Evolutionary conservation across 2,329 filamentous ascomycete species (phyloP), one percentile per base, ranked within the genome.

Genomic region (Talaromyces islandicus): DNA sequence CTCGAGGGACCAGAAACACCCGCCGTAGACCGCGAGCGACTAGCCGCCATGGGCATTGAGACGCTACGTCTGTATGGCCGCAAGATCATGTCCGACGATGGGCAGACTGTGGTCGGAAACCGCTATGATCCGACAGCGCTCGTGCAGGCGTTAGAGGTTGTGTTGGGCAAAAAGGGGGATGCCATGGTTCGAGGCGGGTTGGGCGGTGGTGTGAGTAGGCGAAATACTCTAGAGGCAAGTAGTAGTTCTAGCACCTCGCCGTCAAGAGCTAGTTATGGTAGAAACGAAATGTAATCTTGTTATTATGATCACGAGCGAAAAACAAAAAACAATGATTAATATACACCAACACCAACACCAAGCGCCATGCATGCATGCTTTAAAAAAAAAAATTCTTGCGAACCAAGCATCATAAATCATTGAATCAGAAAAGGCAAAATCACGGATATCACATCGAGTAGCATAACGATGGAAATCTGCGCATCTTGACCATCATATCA

Each of bases 91-190:
- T 60, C 58, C 0, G 72, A 73, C 32, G 75, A 80, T 29, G 72
- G 69, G 27, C 81, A 81, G 51, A 81, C 81, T 7, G 79, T 81
- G 7, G 72, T 76, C 17, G 83, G 83, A 7, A 80, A 87, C 74
- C 75, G 83, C 60, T 96, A 96, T 73, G 92, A 97, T 73, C 82
- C 87, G 58, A 87, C 83, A 57, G 92, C 86, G 0, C 73, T 97
- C 63, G 80, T 82, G 3, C 88, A 91, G 71, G 89, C 90, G 1
- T 74, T 97, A 48, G 88, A 92, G 73, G 86, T 87, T 0, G 88
- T 95, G 9, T 78, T 96, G 59, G 91, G 90, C 0, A 85, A 80
- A 63, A 81, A 82, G 56, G 76, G 78, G n/a, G 83, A 85, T 70
- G 73, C 76, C 1, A 79, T 81, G 70, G 71, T 75, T 32, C 67